phyloP scores from a whole-genome alignment of 1,284 basidiomycete species.

The Apiotrichum domesticum region DNA sequence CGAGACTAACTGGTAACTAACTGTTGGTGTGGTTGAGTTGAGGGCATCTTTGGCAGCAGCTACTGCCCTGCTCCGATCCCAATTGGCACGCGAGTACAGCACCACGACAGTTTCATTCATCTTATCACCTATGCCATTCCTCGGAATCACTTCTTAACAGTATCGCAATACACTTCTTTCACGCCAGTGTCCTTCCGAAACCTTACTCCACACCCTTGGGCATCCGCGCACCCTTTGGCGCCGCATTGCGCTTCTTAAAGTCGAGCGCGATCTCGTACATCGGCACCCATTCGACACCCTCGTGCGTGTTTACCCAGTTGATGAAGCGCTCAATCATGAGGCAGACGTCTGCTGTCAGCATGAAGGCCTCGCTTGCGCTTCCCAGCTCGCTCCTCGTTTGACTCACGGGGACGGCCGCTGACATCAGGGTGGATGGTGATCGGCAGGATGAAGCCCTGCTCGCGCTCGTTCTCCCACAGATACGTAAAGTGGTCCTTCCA shows the following conservation, averaged over 20 bases:
- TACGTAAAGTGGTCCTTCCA: constrained; percentile 73
- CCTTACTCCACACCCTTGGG: constrained; percentile 16
- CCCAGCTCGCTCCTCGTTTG: neutral
- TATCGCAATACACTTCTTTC: too few relatives aligned
- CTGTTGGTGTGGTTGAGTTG: too few relatives aligned
- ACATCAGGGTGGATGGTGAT: constrained; percentile 74
- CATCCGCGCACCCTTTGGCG: constrained; percentile 32
- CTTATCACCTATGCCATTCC: too few relatives aligned
- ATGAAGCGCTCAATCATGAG: constrained; percentile 75
- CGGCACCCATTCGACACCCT: constrained; percentile 65
- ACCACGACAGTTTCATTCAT: too few relatives aligned
- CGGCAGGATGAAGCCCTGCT: constrained; percentile 58
- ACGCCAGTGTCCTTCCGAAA: too few relatives aligned
- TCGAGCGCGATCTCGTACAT: constrained; percentile 49
- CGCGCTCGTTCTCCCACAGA: constrained; percentile 49
- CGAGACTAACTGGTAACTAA: too few relatives aligned
- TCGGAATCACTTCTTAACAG: too few relatives aligned
- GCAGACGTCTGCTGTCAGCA: constrained; percentile 51
- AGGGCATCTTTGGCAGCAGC: too few relatives aligned
- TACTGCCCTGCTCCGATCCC: too few relatives aligned
- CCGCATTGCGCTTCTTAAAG: constrained; percentile 23
- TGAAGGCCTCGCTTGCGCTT: constrained; percentile 3
- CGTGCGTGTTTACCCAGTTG: constrained; percentile 68
- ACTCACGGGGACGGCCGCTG: constrained; percentile 49
- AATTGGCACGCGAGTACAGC: too few relatives aligned